phyloP scores from a whole-genome alignment of 2,329 filamentous ascomycete genomes.

The Colletotrichum chrysophilum region DNA sequence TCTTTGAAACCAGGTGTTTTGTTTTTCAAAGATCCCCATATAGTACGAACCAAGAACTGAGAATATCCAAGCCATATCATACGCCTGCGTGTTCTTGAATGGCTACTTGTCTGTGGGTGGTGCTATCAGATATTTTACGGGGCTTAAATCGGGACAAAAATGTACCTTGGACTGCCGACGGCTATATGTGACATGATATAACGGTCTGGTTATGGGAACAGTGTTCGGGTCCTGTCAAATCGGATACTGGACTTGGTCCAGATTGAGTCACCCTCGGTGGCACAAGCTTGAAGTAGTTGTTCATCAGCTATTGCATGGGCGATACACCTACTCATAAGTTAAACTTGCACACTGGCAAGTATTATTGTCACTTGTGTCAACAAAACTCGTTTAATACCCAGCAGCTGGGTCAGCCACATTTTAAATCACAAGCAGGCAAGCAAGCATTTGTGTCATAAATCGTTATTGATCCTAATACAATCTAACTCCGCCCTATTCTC shows the following conservation, averaged over 20 bases:
- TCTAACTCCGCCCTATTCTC: slow-evolving; percentile 17
- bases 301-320: background rate
- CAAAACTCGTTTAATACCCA: background rate
- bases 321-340: fast-evolving
- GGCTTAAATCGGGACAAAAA: background rate
- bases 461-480: slow-evolving; percentile 20
- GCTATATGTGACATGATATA: too few relatives aligned
- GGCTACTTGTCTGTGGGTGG: background rate
- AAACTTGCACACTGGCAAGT: background rate
- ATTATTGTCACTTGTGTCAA: background rate
- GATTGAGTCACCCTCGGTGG: background rate
- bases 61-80: background rate
- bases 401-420: background rate
- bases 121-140: background rate
- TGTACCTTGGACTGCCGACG: too few relatives aligned
- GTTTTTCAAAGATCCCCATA: background rate
- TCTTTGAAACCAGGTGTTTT: background rate
- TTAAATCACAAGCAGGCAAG: background rate
- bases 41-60: fast-evolving
- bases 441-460: slow-evolving; percentile 7
- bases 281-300: background rate
- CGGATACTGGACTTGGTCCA: background rate
- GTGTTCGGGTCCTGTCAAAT: too few relatives aligned
- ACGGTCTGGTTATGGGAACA: too few relatives aligned
- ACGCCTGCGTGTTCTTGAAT: background rate